Evolutionary conservation across 2,329 filamentous ascomycete species (phyloP).

Genomic region (Plenodomus tracheiphilus): DNA sequence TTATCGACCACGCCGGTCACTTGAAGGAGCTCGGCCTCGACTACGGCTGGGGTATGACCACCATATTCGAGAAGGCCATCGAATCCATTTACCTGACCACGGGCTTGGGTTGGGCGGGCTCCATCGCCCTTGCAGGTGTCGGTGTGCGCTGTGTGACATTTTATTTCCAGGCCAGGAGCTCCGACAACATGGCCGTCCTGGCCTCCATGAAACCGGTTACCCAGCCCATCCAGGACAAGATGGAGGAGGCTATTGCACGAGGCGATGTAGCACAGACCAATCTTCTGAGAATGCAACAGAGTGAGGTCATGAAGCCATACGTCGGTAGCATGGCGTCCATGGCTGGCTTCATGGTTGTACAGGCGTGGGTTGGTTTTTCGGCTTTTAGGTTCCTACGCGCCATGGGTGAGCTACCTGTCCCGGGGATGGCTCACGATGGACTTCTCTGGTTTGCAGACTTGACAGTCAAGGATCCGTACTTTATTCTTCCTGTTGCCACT

Average conservation of each 20-base stretch:
- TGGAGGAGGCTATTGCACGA: constrained; percentile 50
- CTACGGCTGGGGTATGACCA: constrained; percentile 80
- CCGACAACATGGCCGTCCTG: constrained; percentile 66
- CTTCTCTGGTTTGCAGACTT: constrained; percentile 80
- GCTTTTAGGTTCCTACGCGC: constrained; percentile 75
- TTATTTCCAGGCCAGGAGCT: constrained; percentile 61
- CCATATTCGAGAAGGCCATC: constrained; percentile 71
- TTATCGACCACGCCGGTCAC: constrained; percentile 80
- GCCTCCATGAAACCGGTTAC: constrained; percentile 62
- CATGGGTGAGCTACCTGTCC: constrained; percentile 80
- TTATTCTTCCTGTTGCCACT: constrained; percentile 68
- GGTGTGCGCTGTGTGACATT: constrained; percentile 67
- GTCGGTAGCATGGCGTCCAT: constrained; percentile 33
- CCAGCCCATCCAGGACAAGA: constrained; percentile 60
- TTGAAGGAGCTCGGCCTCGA: constrained; percentile 81
- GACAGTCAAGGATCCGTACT: constrained; percentile 75
- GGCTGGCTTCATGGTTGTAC: constrained; percentile 60
- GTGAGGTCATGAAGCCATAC: constrained; percentile 51
- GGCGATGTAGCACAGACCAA: constrained; percentile 50
- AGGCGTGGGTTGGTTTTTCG: constrained; percentile 75
- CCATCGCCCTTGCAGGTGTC: constrained; percentile 68
- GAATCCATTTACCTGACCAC: constrained; percentile 80
- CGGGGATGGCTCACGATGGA: constrained; percentile 71
- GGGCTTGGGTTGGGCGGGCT: constrained; percentile 80
- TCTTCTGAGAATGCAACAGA: constrained; percentile 53